Evolutionary conservation across 352 stramenopile species (phyloP).

Genomic region (Phytophthora syringae): DNA sequence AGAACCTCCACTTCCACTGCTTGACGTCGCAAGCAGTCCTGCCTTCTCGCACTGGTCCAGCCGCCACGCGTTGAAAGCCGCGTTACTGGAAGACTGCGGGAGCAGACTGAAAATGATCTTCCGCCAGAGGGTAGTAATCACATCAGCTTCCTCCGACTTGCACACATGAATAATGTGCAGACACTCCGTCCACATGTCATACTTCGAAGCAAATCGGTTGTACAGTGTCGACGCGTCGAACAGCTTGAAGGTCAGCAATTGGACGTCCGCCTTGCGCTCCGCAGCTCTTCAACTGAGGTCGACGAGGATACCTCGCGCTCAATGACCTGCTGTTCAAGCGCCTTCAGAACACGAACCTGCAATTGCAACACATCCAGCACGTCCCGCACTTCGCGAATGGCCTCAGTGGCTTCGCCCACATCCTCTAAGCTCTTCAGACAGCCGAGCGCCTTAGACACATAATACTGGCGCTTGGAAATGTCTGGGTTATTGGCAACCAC

Average conservation of each 20-base stretch:
- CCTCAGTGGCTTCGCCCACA: conserved; percentile 68
- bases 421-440: conserved; percentile 85
- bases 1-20: conserved; percentile 27
- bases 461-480: conserved; percentile 84
- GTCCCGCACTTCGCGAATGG: conserved; percentile 81
- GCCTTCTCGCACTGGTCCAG: conserved; percentile 67
- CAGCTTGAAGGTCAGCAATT: conserved; percentile 77
- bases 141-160: conserved; percentile 81
- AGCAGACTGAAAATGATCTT: conserved; percentile 84
- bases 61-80: conserved; percentile 81
- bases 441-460: conserved; percentile 76
- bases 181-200: conserved; percentile 89
- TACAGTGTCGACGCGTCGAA: conserved; percentile 85
- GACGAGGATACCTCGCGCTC: conserved; percentile 63
- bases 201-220: conserved; percentile 88
- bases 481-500: conserved; percentile 70
- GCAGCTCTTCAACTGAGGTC: conserved; percentile 51
- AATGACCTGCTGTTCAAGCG: conserved; percentile 70
- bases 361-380: conserved; percentile 85
- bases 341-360: conserved; percentile 83
- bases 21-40: conserved; percentile 53
- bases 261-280: conserved; percentile 64
- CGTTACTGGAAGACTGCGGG: conserved; percentile 61
- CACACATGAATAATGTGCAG: conserved; percentile 87
- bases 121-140: conserved; percentile 67